These are phyloP conservation scores for Panicum hallii DNA, from an alignment of 202 grass and related monocot species.

Conservation along the genomic window DNA sequence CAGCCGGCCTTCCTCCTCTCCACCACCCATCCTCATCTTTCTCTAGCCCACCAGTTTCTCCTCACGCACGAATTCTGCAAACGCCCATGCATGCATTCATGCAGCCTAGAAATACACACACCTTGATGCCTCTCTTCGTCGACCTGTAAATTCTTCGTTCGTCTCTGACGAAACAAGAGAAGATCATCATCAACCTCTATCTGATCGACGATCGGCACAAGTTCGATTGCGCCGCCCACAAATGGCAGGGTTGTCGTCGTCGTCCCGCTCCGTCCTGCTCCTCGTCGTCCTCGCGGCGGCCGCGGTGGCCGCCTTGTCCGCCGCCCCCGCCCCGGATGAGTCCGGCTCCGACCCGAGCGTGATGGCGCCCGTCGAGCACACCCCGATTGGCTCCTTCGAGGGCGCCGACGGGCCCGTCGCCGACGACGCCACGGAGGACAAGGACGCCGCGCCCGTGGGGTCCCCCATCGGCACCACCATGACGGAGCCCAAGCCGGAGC, in stretches of 20 bases:
- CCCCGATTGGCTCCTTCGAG: conserved; percentile 31
- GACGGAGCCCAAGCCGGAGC: conserved; percentile 33
- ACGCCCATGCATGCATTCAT: neutral
- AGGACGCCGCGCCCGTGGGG: conserved; percentile 37
- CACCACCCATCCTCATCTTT: neutral
- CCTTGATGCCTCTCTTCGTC: neutral
- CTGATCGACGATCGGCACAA: neutral
- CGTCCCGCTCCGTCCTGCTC: neutral
- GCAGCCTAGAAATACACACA: neutral
- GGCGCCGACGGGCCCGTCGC: conserved; percentile 26
- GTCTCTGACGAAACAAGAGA: no score
- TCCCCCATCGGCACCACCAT: conserved; percentile 48
- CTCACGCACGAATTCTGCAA: neutral
- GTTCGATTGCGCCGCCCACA: no score
- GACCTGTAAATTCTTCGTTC: neutral
- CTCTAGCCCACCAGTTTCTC: neutral
- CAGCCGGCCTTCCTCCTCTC: neutral
- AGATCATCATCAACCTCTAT: neutral
- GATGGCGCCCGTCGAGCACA: conserved; percentile 28
- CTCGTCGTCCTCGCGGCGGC: neutral
- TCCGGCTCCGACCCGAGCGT: neutral
- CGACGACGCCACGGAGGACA: conserved; percentile 31
- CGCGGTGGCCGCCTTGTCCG: neutral
- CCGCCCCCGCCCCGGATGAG: neutral
- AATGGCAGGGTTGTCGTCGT: no score